Conservation (phyloP, 192 early-diverging fungal species). For the Geranomyces michiganensis region DNA sequence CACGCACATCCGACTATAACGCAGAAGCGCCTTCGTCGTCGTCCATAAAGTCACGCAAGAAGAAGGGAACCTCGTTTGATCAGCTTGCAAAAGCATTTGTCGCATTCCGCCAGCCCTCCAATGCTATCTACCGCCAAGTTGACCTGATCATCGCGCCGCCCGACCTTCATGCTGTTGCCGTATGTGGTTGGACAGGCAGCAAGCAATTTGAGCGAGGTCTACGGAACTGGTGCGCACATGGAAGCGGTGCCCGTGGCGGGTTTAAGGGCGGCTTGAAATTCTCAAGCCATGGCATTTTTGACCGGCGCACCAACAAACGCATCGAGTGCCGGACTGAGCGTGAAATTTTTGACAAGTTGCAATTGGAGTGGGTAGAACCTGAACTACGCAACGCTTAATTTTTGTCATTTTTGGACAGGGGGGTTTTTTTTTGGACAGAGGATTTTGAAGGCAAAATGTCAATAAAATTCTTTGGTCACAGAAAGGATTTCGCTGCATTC, state of each 20-base stretch:
- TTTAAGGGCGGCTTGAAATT: constrained; percentile 25
- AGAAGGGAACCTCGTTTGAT: constrained; percentile 21
- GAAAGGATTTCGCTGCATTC: too few relatives aligned
- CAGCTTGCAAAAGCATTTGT: constrained; percentile 27
- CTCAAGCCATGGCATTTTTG: constrained; percentile 40
- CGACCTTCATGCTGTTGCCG: constrained; percentile 7
- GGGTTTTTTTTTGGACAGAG: too few relatives aligned
- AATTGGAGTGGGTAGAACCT: constrained; percentile 34
- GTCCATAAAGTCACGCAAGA: not conserved
- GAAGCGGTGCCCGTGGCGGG: not conserved
- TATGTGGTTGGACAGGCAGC: constrained; percentile 30
- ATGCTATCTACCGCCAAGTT: constrained; percentile 31
- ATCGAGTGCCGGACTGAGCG: constrained; percentile 29
- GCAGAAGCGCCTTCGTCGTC: too few relatives aligned
- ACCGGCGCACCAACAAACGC: constrained; percentile 19
- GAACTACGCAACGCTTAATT: constrained; percentile 31
- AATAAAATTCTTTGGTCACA: too few relatives aligned
- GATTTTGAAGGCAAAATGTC: too few relatives aligned
- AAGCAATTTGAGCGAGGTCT: constrained; percentile 42
- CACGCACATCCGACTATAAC: constrained; percentile 15
- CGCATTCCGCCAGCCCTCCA: constrained; percentile 34
- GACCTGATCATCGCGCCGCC: constrained; percentile 40
- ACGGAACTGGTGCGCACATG: constrained; percentile 27
- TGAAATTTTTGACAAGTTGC: constrained; percentile 36
- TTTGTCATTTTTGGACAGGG: too few relatives aligned